Percentiles rank a stretch among this genome's conserved stretches.
phyloP scores from a whole-genome alignment of 179 eudicot species.

The Beta lomatogona region DNA sequence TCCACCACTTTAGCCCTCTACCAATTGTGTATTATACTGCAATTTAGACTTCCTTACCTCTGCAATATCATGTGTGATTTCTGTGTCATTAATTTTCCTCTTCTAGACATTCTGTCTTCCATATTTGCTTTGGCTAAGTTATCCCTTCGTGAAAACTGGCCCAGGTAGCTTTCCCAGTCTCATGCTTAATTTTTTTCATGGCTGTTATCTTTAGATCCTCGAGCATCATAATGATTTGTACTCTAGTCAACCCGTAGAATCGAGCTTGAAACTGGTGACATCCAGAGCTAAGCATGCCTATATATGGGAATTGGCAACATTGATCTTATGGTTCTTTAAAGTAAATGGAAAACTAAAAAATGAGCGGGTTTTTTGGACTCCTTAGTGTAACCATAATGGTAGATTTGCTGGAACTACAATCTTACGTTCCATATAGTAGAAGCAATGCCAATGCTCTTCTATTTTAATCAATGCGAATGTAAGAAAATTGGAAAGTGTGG shows the following conservation, averaged over 20 bases:
- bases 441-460: not conserved
- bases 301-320: not conserved
- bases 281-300: not conserved
- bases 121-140: not conserved
- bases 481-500: not conserved
- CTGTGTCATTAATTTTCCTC: not conserved
- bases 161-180: not conserved
- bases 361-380: too few species aligned
- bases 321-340: not conserved
- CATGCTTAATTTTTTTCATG: too few species aligned
- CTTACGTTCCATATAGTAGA: too few species aligned
- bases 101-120: not conserved
- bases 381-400: too few species aligned
- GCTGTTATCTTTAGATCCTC: not conserved
- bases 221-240: not conserved
- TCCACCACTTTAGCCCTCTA: not conserved
- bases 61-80: not conserved
- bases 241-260: not conserved
- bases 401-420: too few species aligned
- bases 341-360: too few species aligned
- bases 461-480: not conserved
- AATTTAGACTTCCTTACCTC: not conserved
- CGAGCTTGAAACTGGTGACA: not conserved
- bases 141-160: not conserved
- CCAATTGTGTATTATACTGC: not conserved